Evolutionary conservation across 768 basidiomycete species (phyloP).

Genomic region (Nidula microcarpa): DNA sequence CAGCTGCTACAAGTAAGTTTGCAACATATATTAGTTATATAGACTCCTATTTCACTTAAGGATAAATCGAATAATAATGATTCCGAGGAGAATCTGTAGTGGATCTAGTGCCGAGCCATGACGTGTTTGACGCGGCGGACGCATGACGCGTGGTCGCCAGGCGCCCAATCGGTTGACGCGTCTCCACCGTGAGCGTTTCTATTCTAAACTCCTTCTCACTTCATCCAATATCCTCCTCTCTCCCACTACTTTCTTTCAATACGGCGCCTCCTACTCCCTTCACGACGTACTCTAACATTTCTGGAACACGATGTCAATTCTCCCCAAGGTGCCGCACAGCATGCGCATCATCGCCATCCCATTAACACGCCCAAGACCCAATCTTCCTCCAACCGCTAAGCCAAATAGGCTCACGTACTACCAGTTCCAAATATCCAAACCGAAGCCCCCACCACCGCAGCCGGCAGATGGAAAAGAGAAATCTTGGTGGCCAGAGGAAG

Average conservation of each 20-base stretch:
- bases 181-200: not conserved
- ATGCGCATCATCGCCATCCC: constrained; percentile 46
- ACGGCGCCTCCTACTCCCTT: not conserved
- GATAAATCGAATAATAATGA: too few relatives aligned
- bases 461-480: constrained; percentile 17
- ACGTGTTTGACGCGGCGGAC: too few relatives aligned
- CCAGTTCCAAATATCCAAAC: constrained; percentile 35
- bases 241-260: not conserved
- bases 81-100: too few relatives aligned
- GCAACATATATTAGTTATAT: too few relatives aligned
- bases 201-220: not conserved
- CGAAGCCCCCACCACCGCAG: constrained; percentile 10
- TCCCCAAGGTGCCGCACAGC: constrained; percentile 18
- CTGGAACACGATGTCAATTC: constrained; percentile 12
- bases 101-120: too few relatives aligned
- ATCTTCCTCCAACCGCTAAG: constrained; percentile 2
- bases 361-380: constrained; percentile 30
- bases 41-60: too few relatives aligned
- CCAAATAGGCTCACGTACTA: constrained; percentile 34
- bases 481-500: constrained; percentile 27
- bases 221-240: not conserved
- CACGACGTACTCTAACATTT: not conserved
- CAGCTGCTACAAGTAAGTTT: not conserved
- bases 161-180: not conserved
- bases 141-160: not conserved